Base-by-base conservation (phyloP, 2,329 filamentous ascomycete genomes). In the Penicillium verrucosum region DNA sequence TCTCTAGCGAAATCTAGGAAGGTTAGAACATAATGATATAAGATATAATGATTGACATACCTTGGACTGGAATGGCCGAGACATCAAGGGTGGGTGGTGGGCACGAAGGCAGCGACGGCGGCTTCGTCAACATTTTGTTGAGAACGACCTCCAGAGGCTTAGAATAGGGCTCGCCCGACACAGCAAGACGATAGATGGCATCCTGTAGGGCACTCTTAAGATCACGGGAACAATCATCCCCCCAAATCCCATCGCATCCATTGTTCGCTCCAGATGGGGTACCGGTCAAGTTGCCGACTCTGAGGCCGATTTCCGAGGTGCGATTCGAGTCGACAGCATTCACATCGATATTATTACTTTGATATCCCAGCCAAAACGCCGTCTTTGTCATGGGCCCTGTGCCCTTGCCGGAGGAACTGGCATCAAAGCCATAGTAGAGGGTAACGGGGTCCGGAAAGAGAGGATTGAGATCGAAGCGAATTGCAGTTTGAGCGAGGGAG, bases 181-280 rank as follows among this genome's bases (percentile, higher is more conserved):
- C 54, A 1, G 68, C 61, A 14, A 73, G 64, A 11, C 54, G 54
- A 32, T 65, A 73, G 4, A 75, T 68, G 7, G 56, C 58, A 8
- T 61, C 41, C 45, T 67, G 64, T n/a, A 75, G 54, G 12, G 61
- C 48, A 4, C 44, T 52, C 50, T 70, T 74, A 38, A 75, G 57
- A 48, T 72, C 67, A 5, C 52, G 49, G 1, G 72, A 72, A 57
- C 73, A 75, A 25, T 59, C 49, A 5, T 60, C 34, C 1, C 72
- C 71, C 73, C 72, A 75, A 32, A 75, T 68, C 12, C 70, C 68
- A 54, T 75, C 70, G 47, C 73, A 75, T 40, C 71, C 72, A 62
- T 75, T 74, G 44, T 70, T 73, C 5, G 41, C 46, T 2, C 72
- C 71, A 4, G 64, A 66, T 4, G 71, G 70, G 12, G 64, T 69